Conservation (phyloP, 148 eudicot species). For the Vaccinium darrowii region DNA sequence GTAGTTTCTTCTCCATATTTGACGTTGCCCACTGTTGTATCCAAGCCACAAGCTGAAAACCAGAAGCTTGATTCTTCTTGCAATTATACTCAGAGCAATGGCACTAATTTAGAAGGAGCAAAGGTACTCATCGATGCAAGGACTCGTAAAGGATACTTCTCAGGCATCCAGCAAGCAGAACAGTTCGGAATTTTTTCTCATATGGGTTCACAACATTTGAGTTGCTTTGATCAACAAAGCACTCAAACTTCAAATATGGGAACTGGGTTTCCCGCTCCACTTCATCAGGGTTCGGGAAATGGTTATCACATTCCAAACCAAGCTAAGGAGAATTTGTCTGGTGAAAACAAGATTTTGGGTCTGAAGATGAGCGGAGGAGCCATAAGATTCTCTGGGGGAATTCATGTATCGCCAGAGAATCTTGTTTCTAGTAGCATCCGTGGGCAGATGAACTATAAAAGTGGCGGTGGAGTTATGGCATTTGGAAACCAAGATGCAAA, state of each 20-base stretch:
- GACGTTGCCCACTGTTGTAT: constrained; percentile 21
- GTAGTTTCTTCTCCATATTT: constrained; percentile 29
- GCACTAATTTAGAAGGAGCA: neutral
- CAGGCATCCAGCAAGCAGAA: constrained; percentile 5
- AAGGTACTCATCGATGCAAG: neutral
- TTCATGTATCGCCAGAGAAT: constrained; percentile 28
- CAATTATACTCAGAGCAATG: constrained; percentile 3
- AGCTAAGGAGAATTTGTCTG: constrained; percentile 31
- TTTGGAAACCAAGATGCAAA: constrained; percentile 18
- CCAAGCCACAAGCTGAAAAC: constrained; percentile 21
- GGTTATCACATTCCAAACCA: constrained; percentile 34
- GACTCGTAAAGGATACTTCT: constrained; percentile 15
- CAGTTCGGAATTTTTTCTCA: constrained; percentile 23
- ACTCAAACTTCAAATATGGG: constrained; percentile 19
- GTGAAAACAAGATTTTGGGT: constrained; percentile 29
- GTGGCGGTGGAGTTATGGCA: constrained; percentile 31
- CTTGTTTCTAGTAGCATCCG: constrained; percentile 14
- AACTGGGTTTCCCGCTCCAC: constrained; percentile 25
- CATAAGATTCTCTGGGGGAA: constrained; percentile 28
- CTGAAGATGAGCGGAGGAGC: constrained; percentile 31
- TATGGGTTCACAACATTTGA: constrained; percentile 18
- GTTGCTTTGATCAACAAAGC: constrained; percentile 14
- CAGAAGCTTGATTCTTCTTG: constrained; percentile 12
- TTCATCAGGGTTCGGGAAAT: constrained; percentile 32
- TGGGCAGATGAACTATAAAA: constrained; percentile 21